Evolutionary conservation across 345 rosid genomes (phyloP).

Genomic region (Dimocarpus longan): DNA sequence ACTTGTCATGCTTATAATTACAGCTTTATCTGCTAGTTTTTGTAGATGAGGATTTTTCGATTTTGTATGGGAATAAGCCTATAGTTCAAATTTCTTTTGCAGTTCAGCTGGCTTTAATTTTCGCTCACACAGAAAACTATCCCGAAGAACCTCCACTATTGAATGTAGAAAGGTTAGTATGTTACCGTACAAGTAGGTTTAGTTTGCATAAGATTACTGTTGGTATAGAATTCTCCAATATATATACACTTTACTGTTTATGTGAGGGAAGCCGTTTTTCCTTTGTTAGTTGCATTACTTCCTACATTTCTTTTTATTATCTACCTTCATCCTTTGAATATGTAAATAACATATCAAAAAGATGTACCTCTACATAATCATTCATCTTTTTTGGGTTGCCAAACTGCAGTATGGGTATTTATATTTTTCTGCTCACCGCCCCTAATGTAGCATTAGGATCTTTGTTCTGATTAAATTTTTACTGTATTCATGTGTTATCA

Average conservation of each 20-base stretch:
- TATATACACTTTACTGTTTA: neutral
- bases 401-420: neutral
- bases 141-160: slow-evolving; percentile 90
- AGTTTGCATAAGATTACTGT: neutral
- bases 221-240: neutral
- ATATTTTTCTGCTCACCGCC: neutral
- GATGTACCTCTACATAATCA: neutral
- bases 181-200: slow-evolving; percentile 12
- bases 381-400: neutral
- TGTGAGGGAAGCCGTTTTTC: neutral
- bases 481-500: neutral
- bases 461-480: neutral
- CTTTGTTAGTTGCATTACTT: neutral
- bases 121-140: slow-evolving; percentile 85
- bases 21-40: slow-evolving; percentile 3
- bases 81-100: slow-evolving; percentile 43
- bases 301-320: neutral
- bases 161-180: slow-evolving; percentile 67
- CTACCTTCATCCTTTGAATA: neutral
- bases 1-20: neutral
- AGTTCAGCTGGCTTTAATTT: slow-evolving; percentile 87
- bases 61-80: slow-evolving; percentile 7
- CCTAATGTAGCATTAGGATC: neutral
- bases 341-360: neutral
- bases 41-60: slow-evolving; percentile 6